These are phyloP conservation scores for Urochloa ruziziensis DNA, from an alignment of 176 grass and related monocot species.

Conservation along the genomic window DNA sequence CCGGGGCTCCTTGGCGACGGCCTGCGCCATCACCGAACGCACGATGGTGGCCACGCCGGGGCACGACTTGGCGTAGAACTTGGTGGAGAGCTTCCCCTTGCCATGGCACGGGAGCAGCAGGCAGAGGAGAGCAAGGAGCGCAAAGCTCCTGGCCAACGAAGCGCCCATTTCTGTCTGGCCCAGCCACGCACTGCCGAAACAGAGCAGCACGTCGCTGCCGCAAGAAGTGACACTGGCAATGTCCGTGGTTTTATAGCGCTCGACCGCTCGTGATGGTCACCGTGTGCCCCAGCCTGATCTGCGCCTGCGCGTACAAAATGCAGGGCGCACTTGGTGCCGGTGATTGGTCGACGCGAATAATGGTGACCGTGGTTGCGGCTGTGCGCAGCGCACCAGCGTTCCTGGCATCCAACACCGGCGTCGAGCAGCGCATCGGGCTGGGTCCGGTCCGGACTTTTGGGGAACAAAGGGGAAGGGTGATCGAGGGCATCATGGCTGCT, in stretches of 20 bases:
- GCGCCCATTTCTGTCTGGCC: conserved; percentile 30
- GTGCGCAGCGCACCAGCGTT: conserved; percentile 46
- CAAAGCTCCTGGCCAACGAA: not conserved
- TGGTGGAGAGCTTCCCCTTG: conserved; percentile 50
- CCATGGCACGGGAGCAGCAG: conserved; percentile 32
- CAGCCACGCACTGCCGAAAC: not conserved
- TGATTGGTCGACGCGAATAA: not conserved
- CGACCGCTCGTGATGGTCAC: not conserved
- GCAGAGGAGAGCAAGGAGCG: conserved; percentile 23
- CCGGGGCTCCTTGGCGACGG: conserved; percentile 46
- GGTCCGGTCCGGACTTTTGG: conserved; percentile 27
- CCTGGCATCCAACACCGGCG: not conserved
- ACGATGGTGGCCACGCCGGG: conserved; percentile 43
- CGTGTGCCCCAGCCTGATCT: not conserved
- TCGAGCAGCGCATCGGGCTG: not conserved
- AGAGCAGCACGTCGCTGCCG: not conserved
- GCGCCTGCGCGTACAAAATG: not conserved
- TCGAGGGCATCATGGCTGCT: conserved; percentile 16
- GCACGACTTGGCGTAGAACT: conserved; percentile 60
- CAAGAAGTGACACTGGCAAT: not conserved
- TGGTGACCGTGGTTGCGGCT: conserved; percentile 1
- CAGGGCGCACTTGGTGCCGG: conserved; percentile 8
- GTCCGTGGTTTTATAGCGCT: conserved; percentile 12
- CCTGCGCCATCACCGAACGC: conserved; percentile 39
- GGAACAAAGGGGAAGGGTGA: conserved; percentile 27